These are phyloP conservation scores for Bryoerythrophyllum caledonicum DNA, from an alignment of 225 moss, liverwort and hornwort genomes.

Conservation along the genomic window DNA sequence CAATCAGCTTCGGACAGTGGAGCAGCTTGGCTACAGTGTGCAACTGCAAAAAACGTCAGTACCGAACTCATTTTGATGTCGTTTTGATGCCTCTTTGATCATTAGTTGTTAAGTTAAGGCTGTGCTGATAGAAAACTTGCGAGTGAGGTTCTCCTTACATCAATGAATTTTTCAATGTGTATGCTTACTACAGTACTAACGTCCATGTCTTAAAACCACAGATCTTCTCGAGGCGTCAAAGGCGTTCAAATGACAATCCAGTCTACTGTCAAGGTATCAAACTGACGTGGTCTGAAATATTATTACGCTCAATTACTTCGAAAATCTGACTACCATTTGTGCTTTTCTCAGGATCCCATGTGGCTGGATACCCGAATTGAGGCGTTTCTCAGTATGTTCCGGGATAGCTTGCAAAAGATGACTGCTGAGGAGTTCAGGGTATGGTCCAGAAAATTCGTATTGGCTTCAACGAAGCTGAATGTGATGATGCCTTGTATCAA, in stretches of 20 bases:
- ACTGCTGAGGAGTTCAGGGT: slow-evolving; percentile 63
- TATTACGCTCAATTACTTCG: background rate
- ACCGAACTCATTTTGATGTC: background rate
- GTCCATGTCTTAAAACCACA: slow-evolving; percentile 1
- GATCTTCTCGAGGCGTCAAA: slow-evolving; percentile 60
- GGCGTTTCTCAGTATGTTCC: slow-evolving; percentile 57
- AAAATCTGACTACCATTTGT: background rate
- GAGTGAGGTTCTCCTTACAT: background rate
- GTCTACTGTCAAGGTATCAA: slow-evolving; percentile 64
- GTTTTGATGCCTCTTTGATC: too few species aligned
- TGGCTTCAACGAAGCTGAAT: background rate
- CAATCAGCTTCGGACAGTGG: slow-evolving; percentile 72
- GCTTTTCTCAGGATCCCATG: slow-evolving; percentile 51
- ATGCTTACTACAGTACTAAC: background rate
- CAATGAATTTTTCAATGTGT: background rate
- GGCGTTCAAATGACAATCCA: slow-evolving; percentile 73
- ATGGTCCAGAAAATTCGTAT: background rate
- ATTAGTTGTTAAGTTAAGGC: background rate
- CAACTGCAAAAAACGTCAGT: slow-evolving; percentile 54
- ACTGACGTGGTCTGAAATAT: background rate
- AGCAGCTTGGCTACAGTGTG: slow-evolving; percentile 79
- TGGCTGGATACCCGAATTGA: slow-evolving; percentile 73
- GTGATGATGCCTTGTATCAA: background rate
- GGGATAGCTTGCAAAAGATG: slow-evolving; percentile 49
- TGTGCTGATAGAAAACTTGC: background rate